Conservation (phyloP, 2,329 filamentous ascomycete genomes). For the Paraphoma chrysanthemicola region DNA sequence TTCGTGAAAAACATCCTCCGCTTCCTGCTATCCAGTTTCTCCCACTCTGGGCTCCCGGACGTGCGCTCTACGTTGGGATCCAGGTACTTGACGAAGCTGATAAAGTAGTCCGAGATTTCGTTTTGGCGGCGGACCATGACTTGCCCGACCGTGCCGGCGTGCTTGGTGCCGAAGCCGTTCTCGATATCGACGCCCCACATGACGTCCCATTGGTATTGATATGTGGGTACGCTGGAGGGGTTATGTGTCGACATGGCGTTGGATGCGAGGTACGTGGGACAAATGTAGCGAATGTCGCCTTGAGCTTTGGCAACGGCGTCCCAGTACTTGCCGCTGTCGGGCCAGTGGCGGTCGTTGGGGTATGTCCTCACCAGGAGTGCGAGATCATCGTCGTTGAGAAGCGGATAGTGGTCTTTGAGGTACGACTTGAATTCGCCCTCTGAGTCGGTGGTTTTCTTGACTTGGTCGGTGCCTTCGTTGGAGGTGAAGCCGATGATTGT, state of each 20-base stretch:
- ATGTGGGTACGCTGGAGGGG: conserved; percentile 30
- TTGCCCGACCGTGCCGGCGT: conserved; percentile 42
- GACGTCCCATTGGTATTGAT: conserved; percentile 45
- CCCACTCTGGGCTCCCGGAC: conserved; percentile 27
- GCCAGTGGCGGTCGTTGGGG: conserved; percentile 44
- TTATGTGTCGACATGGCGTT: conserved; percentile 40
- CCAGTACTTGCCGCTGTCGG: conserved; percentile 40
- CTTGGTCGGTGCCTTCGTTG: conserved; percentile 51
- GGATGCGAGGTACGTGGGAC: conserved; percentile 40
- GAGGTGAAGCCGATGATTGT: conserved; percentile 42
- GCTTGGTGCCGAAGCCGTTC: conserved; percentile 43
- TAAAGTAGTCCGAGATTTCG: conserved; percentile 41
- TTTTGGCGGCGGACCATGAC: conserved; percentile 39
- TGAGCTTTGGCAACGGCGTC: conserved; percentile 43
- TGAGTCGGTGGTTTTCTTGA: conserved; percentile 46
- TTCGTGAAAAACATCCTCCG: conserved; percentile 40
- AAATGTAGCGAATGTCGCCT: conserved; percentile 45
- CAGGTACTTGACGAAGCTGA: conserved; percentile 41
- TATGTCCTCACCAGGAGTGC: conserved; percentile 31
- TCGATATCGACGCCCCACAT: conserved; percentile 37
- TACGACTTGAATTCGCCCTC: conserved; percentile 46
- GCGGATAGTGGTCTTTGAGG: conserved; percentile 50
- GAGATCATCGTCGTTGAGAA: conserved; percentile 61
- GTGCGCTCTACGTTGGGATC: conserved; percentile 36
- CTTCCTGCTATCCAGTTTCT: conserved; percentile 25